Percentiles rank a stretch among this genome's conserved stretches.
Conservation (phyloP, 1,139 yeast species). For the Taiozyma onychis region DNA sequence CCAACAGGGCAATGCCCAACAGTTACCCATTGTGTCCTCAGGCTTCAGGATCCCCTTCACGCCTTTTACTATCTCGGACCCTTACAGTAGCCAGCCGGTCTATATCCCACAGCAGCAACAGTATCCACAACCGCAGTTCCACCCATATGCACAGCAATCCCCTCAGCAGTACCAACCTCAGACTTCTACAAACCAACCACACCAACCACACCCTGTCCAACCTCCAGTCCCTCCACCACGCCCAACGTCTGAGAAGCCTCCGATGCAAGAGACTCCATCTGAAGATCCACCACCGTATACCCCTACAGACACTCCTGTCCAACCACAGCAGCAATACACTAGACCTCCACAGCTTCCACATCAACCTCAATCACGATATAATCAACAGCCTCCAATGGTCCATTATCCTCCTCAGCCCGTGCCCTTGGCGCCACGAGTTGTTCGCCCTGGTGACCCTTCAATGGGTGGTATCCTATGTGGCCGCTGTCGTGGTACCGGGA, state of each 20-base stretch:
- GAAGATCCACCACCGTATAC: neutral
- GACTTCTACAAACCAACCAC: slow-evolving; percentile 14
- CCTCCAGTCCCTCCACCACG: slow-evolving; percentile 8
- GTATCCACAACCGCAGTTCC: neutral
- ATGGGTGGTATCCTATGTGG: slow-evolving; percentile 80
- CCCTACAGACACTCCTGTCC: neutral
- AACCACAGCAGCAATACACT: neutral
- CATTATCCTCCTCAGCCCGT: slow-evolving; percentile 1
- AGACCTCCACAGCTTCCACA: neutral
- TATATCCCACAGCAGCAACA: slow-evolving; percentile 6
- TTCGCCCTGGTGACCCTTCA: slow-evolving; percentile 78
- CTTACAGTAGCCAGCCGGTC: neutral
- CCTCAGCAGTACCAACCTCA: neutral
- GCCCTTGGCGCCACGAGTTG: slow-evolving; percentile 21
- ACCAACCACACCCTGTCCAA: slow-evolving; percentile 7
- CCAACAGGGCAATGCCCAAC: slow-evolving; percentile 6
- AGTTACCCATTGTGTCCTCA: slow-evolving; percentile 4
- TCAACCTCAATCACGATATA: neutral
- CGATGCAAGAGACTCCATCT: neutral
- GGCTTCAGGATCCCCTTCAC: slow-evolving; percentile 31
- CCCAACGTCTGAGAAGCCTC: neutral
- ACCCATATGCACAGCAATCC: neutral
- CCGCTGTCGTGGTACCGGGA: slow-evolving; percentile 68
- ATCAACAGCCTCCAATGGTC: slow-evolving; percentile 9
- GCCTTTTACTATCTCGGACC: slow-evolving; percentile 2